Conservation (phyloP, 768 basidiomycete species). For the Calocera cornea region DNA sequence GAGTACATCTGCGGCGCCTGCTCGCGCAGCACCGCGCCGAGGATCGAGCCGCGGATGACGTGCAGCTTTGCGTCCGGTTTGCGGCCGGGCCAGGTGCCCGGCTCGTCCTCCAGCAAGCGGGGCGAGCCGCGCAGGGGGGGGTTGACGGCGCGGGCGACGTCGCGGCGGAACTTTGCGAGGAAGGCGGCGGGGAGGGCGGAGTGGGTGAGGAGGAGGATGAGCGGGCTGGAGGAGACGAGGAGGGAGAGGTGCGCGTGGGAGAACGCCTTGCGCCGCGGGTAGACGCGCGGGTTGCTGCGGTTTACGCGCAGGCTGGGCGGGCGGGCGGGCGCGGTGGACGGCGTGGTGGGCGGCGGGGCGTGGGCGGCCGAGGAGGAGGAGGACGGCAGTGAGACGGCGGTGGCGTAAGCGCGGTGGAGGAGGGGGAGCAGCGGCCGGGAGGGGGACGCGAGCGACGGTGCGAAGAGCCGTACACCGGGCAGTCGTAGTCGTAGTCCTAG, state of each 20-base stretch:
- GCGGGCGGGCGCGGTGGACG: too few relatives aligned
- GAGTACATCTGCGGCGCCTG: slow-evolving; percentile 36
- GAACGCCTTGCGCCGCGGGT: slow-evolving; percentile 64
- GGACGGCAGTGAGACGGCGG: slow-evolving; percentile 43
- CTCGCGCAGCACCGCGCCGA: slow-evolving; percentile 63
- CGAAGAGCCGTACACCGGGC: too few relatives aligned
- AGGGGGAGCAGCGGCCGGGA: too few relatives aligned
- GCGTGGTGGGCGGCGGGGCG: too few relatives aligned
- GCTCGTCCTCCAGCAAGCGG: slow-evolving; percentile 16
- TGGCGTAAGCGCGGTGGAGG: slow-evolving; percentile 17
- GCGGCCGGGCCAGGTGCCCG: slow-evolving; percentile 7
- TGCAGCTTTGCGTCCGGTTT: slow-evolving; percentile 39
- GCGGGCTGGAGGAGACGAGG: slow-evolving; percentile 46
- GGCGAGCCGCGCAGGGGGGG: slow-evolving; percentile 25
- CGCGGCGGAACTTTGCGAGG: slow-evolving; percentile 52
- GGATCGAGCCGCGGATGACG: slow-evolving; percentile 61
- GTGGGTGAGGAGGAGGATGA: slow-evolving; percentile 69
- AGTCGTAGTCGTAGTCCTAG: too few relatives aligned
- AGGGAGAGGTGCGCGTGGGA: slow-evolving; percentile 68
- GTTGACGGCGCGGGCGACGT: slow-evolving; percentile 45
- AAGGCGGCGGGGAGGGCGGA: slow-evolving; percentile 57
- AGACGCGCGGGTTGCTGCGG: slow-evolving; percentile 48
- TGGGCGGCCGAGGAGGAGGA: too few relatives aligned
- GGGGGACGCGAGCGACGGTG: too few relatives aligned
- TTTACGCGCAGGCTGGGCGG: slow-evolving; percentile 38